Evolutionary conservation across 176 grass and related monocot genomes (phyloP), one percentile per base, ranked within the genome.

Genomic region (Avena sativa): DNA sequence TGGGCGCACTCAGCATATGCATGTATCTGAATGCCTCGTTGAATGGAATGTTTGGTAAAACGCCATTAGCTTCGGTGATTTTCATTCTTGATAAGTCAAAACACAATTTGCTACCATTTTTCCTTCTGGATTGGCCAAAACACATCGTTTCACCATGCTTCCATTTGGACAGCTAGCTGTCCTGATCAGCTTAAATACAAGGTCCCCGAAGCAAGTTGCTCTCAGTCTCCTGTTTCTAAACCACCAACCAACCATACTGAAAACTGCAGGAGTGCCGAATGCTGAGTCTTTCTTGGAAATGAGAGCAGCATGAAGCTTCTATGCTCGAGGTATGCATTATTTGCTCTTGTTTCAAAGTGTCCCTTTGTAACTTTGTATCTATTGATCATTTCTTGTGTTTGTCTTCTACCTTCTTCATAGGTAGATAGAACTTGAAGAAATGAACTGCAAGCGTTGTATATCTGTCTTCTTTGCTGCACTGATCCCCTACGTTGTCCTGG

Each of bases 311-410:
- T 20, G 52, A 20, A 83, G 25, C 43, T 28, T 84, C 21, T 84
- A 13, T 60, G 40, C 55, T 84, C 26, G 40, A 75, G 82, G 82
- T 84, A 59, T 84, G 2, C 12, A 74, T 72, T 25, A 15, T 84
- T 6, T 57, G 21, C 10, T 21, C 8, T 83, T 58, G 36, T 56
- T 75, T 61, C n/a, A 74, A 0, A 34, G 6, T 74, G 7, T 52
- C 15, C 47, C 72, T 16, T 75, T 7, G 25, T 30, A 75, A 19
- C 73, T 58, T 12, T 26, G 16, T 15, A 48, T 6, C 26, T 84
- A 32, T 50, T 62, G 15, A 62, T 84, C 23, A 62, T 74, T 20
- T 74, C 9, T 74, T 74, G 52, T 13, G 5, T 30, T 13, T 34
- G 56, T 48, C 55, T 63, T 20, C 43, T 71, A 63, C 23, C 63